Evolutionary conservation across 768 basidiomycete genomes (phyloP), one percentile per base, ranked within the genome.

Genomic region (Goffeauzyma gilvescens): DNA sequence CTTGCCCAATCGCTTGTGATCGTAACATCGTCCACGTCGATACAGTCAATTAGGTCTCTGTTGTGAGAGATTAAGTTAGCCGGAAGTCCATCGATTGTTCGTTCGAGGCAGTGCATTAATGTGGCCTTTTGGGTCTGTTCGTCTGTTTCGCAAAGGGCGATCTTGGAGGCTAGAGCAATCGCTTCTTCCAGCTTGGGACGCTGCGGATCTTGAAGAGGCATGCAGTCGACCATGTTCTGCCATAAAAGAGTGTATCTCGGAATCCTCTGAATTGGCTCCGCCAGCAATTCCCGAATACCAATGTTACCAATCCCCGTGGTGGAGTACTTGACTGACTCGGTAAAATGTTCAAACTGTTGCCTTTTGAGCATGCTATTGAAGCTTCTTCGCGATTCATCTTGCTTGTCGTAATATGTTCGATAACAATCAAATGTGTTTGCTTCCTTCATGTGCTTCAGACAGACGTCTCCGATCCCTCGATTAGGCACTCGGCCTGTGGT

Each of bases 201-300:
- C 51, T 87, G 84, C 2, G 75, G 71, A 55, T 93, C 84, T 36
- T 71, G 69, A 0, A 72, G 73, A 12, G 74, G 71, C 80, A 95
- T 82, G 55, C 81, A 73, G 64, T 87, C 85, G 56, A 89, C 68
- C 79, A 96, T 96, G 5, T 73, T 62, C 46, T 83, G 79, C 64
- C 90, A 84, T 51, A 96, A 71, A 20, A 96, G 69, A 1, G 85
- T 89, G 64, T 95, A 95, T 50, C 90, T 72, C 4, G 89, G 87
- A 55, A 96, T 85, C 25, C 89, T 76, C 57, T 96, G 89, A 5
- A 93, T 84, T 13, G 89, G 89, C 52, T 96, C 89, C 78, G 90
- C 90, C 17, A 95, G 71, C 37, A 93, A 73, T 59, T 90, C 87
- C 21, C 87, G 73, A 42, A 95, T 68, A 32, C 83, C 86, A 43